Conservation (phyloP, 2,329 filamentous ascomycete genomes). For the Penicillium sp. region DNA sequence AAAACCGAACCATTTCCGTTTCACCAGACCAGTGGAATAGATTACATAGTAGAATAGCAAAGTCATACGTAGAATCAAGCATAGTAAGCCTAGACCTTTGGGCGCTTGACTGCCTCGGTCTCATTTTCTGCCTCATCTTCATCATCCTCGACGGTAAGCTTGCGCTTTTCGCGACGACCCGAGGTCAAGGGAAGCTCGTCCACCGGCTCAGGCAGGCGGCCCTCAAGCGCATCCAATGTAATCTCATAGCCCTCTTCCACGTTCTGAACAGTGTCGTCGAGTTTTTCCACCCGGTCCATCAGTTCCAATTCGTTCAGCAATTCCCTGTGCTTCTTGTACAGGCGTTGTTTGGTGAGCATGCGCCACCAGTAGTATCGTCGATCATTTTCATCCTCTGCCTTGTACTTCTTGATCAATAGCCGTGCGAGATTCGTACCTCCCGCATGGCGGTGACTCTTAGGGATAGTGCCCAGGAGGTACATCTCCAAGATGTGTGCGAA, state of each 20-base stretch:
- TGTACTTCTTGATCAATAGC: slow-evolving; percentile 44
- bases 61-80: neutral
- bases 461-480: slow-evolving; percentile 56
- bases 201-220: slow-evolving; percentile 17
- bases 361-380: slow-evolving; percentile 62
- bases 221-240: slow-evolving; percentile 40
- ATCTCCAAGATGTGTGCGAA: slow-evolving; percentile 60
- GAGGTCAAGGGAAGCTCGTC: slow-evolving; percentile 6
- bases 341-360: slow-evolving; percentile 57
- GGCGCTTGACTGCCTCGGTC: slow-evolving; percentile 28
- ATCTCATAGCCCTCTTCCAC: slow-evolving; percentile 57
- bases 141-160: slow-evolving; percentile 21
- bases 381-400: slow-evolving; percentile 51
- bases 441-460: slow-evolving; percentile 43
- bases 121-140: slow-evolving; percentile 25
- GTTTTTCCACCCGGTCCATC: slow-evolving; percentile 53
- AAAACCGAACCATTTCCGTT: neutral
- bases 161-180: slow-evolving; percentile 21
- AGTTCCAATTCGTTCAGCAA: slow-evolving; percentile 55
- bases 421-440: slow-evolving; percentile 49
- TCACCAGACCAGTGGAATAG: neutral
- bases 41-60: neutral
- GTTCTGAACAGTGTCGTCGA: slow-evolving; percentile 55
- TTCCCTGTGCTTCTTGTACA: slow-evolving; percentile 58
- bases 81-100: slow-evolving; percentile 23